Conservation (phyloP, 164 flowering plant species). For the Cinnamomum micranthum region DNA sequence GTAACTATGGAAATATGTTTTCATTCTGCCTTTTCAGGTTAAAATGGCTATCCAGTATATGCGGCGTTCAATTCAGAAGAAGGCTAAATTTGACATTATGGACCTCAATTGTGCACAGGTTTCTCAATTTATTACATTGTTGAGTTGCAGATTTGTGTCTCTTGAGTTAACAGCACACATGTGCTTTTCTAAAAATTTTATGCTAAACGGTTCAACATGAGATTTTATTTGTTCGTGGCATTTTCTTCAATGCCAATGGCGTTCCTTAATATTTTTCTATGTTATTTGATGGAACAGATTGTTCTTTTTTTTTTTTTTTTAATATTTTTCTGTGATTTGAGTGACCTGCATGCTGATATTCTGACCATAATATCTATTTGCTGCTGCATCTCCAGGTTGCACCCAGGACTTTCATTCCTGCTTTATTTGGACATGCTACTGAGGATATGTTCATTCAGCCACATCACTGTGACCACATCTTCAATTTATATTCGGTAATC, state of each 20-base stretch:
- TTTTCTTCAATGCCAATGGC: too few relatives aligned
- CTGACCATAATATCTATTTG: background rate
- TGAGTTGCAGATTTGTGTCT: background rate
- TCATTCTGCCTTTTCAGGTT: conserved; percentile 37
- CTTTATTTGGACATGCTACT: conserved; percentile 87
- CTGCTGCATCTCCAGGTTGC: conserved; percentile 53
- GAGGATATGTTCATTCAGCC: conserved; percentile 82
- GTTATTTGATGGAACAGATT: too few relatives aligned
- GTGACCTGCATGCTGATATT: background rate
- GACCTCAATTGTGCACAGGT: conserved; percentile 80
- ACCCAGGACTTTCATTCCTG: conserved; percentile 74
- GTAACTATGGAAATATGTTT: background rate
- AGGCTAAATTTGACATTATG: conserved; percentile 90
- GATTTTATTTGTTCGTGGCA: too few relatives aligned
- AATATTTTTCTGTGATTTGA: background rate
- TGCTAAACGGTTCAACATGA: too few relatives aligned
- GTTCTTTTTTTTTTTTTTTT: too few relatives aligned
- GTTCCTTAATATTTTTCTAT: too few relatives aligned
- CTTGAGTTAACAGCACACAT: background rate
- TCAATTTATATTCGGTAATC: conserved; percentile 69
- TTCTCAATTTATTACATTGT: conserved; percentile 10
- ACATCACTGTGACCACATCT: conserved; percentile 80
- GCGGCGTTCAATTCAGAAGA: conserved; percentile 82
- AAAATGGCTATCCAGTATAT: conserved; percentile 88
- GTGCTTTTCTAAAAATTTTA: too few relatives aligned